Evolutionary conservation across 345 rosid species (phyloP), one percentile per base, ranked within the genome.

Genomic region (Pseudoturritis turrita): DNA sequence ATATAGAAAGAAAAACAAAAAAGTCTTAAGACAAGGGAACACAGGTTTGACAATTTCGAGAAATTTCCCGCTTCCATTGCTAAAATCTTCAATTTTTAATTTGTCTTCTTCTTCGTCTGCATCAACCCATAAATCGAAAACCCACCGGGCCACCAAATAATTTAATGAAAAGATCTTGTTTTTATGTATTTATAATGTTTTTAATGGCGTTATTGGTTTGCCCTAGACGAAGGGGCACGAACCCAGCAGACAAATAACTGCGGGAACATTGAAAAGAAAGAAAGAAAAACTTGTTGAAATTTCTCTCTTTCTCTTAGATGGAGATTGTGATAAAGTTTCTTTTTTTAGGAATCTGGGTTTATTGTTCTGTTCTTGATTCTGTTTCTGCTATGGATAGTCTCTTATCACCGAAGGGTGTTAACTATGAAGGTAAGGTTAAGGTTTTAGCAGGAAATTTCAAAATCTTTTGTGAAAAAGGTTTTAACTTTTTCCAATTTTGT

Each of bases 381-480:
- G 80, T 79, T 62, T 58, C 46, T 21, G 87, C 86, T 2, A 68
- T 88, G 36, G 89, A 83, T 56, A 83, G 86, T 74, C 89, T 91
- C 50, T 96, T 91, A 33, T 94, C 98, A 41, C 98, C 98, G 9
- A 91, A 94, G 73, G 97, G 97, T 54, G 97, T 94, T 23, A 94
- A 91, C 82, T 91, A 67, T 74, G 98, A 91, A 88, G 98, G 98
- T 89, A 26, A n/a, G 98, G 98, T 89, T 23, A n/a, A 17, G 7
- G 10, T 8, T 33, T 33, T 33, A 33, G 37, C 37, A 12, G 17
- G 3, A 15, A 14, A 3, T 3, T 18, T 31, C 2, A 44, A 40
- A 63, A 23, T 10, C 2, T 43, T 43, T 21, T 15, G 7, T 41
- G 44, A 22, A 28, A 46, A 50, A 36, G 26, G 28, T 52, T 53